Percentiles rank a stretch among this genome's conserved stretches.
Conservation (phyloP, 805 yeast genomes). For the Yamadazyma olivae region DNA sequence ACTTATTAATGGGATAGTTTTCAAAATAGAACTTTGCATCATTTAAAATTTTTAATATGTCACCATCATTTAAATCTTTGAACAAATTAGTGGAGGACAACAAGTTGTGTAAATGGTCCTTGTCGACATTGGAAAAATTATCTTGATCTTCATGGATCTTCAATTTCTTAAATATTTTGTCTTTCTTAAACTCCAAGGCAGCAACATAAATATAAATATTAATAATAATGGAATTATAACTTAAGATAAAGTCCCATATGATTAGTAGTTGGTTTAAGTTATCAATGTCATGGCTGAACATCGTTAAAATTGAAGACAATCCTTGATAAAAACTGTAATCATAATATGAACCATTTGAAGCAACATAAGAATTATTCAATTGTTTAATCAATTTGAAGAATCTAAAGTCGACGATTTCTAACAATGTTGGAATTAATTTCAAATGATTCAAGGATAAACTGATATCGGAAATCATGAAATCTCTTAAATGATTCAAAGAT, state of each 20-base stretch:
- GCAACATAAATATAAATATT: conserved; percentile 63
- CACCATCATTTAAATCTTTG: conserved; percentile 23
- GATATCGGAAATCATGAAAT: conserved; percentile 76
- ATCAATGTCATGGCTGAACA: conserved; percentile 51
- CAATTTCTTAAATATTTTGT: conserved; percentile 33
- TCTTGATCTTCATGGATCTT: conserved; percentile 6
- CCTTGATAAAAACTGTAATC: conserved; percentile 63
- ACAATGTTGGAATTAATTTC: conserved; percentile 59
- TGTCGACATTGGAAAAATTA: conserved; percentile 20
- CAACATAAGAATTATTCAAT: conserved; percentile 39
- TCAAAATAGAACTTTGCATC: conserved; percentile 24
- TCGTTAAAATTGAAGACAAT: conserved; percentile 72
- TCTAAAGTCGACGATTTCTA: conserved; percentile 46
- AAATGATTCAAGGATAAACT: conserved; percentile 66
- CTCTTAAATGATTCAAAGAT: conserved; percentile 66
- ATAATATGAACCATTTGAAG: conserved; percentile 66
- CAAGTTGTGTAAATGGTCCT: conserved; percentile 32
- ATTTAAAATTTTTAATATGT: conserved; percentile 24
- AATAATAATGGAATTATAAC: conserved; percentile 51
- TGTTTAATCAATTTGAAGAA: conserved; percentile 43
- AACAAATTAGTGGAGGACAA: conserved; percentile 32
- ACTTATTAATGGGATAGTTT: conserved; percentile 18
- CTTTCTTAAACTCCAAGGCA: conserved; percentile 45
- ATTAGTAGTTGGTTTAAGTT: conserved; percentile 47
- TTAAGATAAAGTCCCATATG: conserved; percentile 69